A percentile compares a stretch with the other conserved stretches of the same genome.
Conservation (phyloP, 169 alveolate species). For the Babesia sp. region DNA sequence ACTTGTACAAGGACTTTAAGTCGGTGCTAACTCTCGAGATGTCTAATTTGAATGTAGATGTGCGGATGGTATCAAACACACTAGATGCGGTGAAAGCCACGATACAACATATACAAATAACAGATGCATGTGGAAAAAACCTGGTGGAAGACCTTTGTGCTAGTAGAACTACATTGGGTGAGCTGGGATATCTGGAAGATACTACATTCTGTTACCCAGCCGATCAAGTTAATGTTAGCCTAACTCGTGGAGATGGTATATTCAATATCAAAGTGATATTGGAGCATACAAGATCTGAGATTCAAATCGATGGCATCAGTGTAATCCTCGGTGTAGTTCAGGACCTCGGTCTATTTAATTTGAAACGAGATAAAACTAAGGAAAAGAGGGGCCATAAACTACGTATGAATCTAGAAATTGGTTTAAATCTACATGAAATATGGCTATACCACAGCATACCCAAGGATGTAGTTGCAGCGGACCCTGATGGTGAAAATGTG, state of each 20-base stretch:
- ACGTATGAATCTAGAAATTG: background rate
- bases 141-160: slow-evolving; percentile 13
- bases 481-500: background rate
- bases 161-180: slow-evolving; percentile 4
- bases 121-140: slow-evolving; percentile 5
- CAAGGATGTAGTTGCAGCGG: background rate
- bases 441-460: slow-evolving; percentile 26
- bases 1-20: background rate
- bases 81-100: slow-evolving; percentile 4
- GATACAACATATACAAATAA: background rate
- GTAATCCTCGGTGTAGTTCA: slow-evolving; percentile 9
- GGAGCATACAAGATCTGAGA: slow-evolving; percentile 26
- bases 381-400: background rate
- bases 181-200: slow-evolving; percentile 10
- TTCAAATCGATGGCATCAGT: slow-evolving; percentile 25
- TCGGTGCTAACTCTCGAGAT: background rate
- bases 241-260: background rate
- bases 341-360: slow-evolving; percentile 3
- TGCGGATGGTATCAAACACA: background rate
- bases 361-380: background rate
- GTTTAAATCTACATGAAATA: slow-evolving; percentile 6
- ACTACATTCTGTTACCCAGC: slow-evolving; percentile 5
- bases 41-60: slow-evolving; percentile 10
- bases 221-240: slow-evolving; percentile 8
- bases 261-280: background rate